phyloP scores from a whole-genome alignment of 129 eudicot genomes.

The Pulicaria dysenterica region DNA sequence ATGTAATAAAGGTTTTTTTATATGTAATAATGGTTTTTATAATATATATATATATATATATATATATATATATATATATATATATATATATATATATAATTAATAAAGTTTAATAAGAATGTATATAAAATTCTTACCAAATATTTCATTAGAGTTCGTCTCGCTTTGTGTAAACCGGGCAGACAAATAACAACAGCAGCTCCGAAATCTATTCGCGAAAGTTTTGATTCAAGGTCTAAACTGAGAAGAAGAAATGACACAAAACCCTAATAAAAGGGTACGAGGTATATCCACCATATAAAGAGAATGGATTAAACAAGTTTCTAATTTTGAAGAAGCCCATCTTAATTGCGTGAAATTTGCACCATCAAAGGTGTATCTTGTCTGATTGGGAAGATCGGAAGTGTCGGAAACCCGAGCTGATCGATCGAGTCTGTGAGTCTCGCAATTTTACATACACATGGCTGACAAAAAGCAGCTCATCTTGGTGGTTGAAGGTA shows the following conservation, averaged over 20 bases:
- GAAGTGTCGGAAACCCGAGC: slow-evolving; percentile 2
- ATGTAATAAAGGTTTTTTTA: too few relatives aligned
- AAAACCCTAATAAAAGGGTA: background rate
- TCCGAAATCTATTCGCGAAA: too few relatives aligned
- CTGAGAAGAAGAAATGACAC: background rate
- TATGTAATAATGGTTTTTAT: too few relatives aligned
- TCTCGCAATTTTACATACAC: slow-evolving; percentile 19
- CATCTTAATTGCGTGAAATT: slow-evolving; percentile 10
- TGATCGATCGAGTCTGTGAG: background rate
- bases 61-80: too few relatives aligned
- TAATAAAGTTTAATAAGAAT: too few relatives aligned
- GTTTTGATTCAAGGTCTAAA: background rate
- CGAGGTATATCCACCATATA: background rate
- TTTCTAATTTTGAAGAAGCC: background rate
- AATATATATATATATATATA: too few relatives aligned
- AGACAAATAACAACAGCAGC: too few relatives aligned
- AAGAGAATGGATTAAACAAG: slow-evolving; percentile 1
- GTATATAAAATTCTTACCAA: too few relatives aligned
- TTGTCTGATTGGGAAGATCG: background rate
- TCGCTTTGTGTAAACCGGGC: too few relatives aligned
- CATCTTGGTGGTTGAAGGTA: slow-evolving; percentile 88
- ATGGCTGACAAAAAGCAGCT: slow-evolving; percentile 75
- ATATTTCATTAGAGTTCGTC: too few relatives aligned
- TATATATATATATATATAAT: too few relatives aligned
- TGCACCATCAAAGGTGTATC: slow-evolving; percentile 6